Conservation (phyloP, 768 basidiomycete genomes). For the Hysterangium stoloniferum region DNA sequence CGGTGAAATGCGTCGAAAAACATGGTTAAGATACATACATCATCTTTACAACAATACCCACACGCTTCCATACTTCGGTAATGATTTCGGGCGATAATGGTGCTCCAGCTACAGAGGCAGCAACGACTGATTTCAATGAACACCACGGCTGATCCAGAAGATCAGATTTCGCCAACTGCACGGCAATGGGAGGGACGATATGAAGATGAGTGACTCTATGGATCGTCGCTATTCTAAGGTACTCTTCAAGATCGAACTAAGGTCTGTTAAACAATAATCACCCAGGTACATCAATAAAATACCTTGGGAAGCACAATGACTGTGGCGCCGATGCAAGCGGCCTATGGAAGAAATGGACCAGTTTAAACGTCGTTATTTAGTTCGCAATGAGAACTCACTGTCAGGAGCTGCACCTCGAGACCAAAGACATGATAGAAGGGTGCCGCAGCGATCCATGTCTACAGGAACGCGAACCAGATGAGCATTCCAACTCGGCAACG, state of each 20-base stretch:
- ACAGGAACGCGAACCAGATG: too few relatives aligned
- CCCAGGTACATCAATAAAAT: neutral
- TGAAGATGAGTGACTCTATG: neutral
- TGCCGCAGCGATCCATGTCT: slow-evolving; percentile 3
- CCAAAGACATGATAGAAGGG: neutral
- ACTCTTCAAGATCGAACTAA: neutral
- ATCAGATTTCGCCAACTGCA: neutral
- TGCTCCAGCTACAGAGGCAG: neutral
- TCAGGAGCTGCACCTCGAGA: neutral
- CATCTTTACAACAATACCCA: neutral
- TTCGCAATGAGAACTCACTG: neutral
- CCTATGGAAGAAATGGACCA: neutral
- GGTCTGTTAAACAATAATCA: neutral
- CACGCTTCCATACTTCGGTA: neutral
- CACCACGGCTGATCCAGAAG: neutral
- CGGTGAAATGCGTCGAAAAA: neutral
- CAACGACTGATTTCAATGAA: neutral
- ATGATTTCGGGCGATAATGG: slow-evolving; percentile 1
- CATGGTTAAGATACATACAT: neutral
- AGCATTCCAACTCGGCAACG: neutral
- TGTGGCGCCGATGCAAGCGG: neutral
- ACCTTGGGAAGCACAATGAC: neutral
- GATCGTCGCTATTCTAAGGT: neutral
- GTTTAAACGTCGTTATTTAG: neutral
- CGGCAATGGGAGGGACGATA: neutral